Evolutionary conservation across 768 basidiomycete species (phyloP).

Genomic region (Boletus reticulatus): DNA sequence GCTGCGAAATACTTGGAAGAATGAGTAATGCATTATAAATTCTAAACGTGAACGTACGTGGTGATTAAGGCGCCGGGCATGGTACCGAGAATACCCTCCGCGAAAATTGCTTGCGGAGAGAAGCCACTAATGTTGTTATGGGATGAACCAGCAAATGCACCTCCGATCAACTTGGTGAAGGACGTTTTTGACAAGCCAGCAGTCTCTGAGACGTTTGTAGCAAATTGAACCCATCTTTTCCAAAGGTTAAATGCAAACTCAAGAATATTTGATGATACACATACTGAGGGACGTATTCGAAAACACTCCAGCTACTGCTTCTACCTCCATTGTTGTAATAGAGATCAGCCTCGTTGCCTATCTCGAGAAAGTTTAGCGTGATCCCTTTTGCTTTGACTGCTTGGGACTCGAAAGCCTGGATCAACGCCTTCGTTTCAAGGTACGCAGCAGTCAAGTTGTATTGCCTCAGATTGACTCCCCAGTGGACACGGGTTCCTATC

Average conservation of each 20-base stretch:
- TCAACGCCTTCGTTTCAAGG: slow-evolving; percentile 46
- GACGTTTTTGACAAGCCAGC: slow-evolving; percentile 38
- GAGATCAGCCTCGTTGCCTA: slow-evolving; percentile 62
- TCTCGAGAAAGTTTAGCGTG: slow-evolving; percentile 54
- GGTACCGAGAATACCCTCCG: slow-evolving; percentile 47
- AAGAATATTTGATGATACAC: slow-evolving; percentile 12
- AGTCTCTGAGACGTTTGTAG: slow-evolving; percentile 44
- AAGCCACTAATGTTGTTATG: slow-evolving; percentile 44
- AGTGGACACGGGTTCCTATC: slow-evolving; percentile 57
- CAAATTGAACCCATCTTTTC: slow-evolving; percentile 54
- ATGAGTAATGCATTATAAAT: neutral
- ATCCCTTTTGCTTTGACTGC: slow-evolving; percentile 41
- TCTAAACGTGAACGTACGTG: slow-evolving; percentile 38
- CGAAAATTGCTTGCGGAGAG: slow-evolving; percentile 60
- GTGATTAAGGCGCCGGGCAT: slow-evolving; percentile 49
- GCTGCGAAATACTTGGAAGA: slow-evolving; percentile 37
- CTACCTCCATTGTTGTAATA: slow-evolving; percentile 48
- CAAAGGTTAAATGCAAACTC: neutral
- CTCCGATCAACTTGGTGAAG: slow-evolving; percentile 46
- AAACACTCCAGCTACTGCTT: slow-evolving; percentile 36
- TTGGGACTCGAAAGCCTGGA: slow-evolving; percentile 45
- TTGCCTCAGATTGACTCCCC: slow-evolving; percentile 65
- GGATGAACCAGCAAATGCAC: slow-evolving; percentile 49
- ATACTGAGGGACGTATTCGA: slow-evolving; percentile 50
- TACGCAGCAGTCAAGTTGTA: slow-evolving; percentile 49